phyloP scores from a whole-genome alignment of 257 asterid species.

The Solanum appendiculatum region DNA sequence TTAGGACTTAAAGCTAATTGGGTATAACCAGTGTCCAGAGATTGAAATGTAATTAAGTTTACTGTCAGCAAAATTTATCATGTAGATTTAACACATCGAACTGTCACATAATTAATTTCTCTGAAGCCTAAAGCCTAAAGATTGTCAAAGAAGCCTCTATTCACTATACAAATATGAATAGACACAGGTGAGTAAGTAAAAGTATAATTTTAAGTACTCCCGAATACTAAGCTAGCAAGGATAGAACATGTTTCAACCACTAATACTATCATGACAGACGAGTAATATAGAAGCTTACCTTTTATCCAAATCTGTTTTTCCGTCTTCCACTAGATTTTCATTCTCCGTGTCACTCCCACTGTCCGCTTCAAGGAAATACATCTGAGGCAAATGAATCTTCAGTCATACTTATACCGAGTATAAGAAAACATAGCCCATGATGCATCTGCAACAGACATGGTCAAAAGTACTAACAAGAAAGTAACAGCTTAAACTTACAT shows the following conservation, averaged over 20 bases:
- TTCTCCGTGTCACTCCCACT: constrained; percentile 48
- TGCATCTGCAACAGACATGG: neutral
- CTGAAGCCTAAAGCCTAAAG: neutral
- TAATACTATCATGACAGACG: neutral
- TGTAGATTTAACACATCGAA: neutral
- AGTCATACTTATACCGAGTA: neutral
- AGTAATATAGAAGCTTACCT: constrained; percentile 32
- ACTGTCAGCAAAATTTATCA: neutral
- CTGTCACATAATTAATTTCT: neutral
- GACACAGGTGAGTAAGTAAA: neutral
- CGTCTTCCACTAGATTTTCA: constrained; percentile 32
- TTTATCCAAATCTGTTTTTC: constrained; percentile 44
- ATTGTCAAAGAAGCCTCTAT: neutral
- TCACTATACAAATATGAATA: neutral
- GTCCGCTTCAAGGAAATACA: constrained; percentile 80
- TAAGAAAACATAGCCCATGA: neutral
- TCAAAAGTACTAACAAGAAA: constrained; percentile 1
- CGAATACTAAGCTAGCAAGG: neutral
- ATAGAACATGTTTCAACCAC: neutral
- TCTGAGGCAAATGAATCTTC: constrained; percentile 26
- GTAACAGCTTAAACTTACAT: constrained; percentile 28
- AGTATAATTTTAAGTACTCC: neutral
- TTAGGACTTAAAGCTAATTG: neutral
- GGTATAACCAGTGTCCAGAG: neutral
- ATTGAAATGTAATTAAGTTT: neutral